A percentile compares a stretch with the other conserved stretches of the same genome.
Evolutionary conservation across 345 rosid species (phyloP).

Genomic region (Dovyalis caffra): DNA sequence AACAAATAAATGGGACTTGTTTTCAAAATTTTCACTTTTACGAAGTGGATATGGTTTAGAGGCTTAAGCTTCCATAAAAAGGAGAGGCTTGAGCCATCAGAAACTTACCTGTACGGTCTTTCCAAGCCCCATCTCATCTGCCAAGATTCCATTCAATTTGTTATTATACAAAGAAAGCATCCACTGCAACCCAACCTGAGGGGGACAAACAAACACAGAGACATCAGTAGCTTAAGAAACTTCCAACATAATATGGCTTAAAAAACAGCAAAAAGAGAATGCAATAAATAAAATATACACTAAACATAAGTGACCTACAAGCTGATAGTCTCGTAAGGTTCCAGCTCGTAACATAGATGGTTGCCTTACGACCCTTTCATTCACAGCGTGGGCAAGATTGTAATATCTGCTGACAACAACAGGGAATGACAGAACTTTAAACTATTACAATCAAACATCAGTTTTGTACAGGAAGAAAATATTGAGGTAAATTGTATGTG

Average conservation of each 20-base stretch:
- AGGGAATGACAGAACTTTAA: slow-evolving; percentile 14
- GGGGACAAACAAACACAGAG: slow-evolving; percentile 11
- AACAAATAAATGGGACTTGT: not conserved
- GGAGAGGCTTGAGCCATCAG: not conserved
- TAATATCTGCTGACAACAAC: slow-evolving; percentile 70
- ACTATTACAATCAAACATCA: slow-evolving; percentile 3
- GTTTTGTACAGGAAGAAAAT: slow-evolving; percentile 1
- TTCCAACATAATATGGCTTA: not conserved
- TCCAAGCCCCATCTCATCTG: slow-evolving; percentile 99
- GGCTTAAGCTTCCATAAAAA: not conserved
- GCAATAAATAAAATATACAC: slow-evolving; percentile 7
- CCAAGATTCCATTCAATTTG: slow-evolving; percentile 96
- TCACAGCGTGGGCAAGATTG: slow-evolving; percentile 97
- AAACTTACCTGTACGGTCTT: slow-evolving; percentile 94
- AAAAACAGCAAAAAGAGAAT: not conserved
- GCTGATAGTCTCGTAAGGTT: slow-evolving; percentile 96
- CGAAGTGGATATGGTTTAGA: not conserved
- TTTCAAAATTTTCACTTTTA: not conserved
- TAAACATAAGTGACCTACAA: slow-evolving; percentile 57
- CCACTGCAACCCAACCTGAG: slow-evolving; percentile 99
- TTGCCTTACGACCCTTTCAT: slow-evolving; percentile 81
- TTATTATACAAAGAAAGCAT: slow-evolving; percentile 99
- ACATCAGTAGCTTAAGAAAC: slow-evolving; percentile 11
- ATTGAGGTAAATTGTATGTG: slow-evolving; percentile 5
- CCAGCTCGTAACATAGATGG: slow-evolving; percentile 97